Evolutionary conservation across 129 eudicot species (phyloP).

Genomic region (Gnaphalium uliginosum): DNA sequence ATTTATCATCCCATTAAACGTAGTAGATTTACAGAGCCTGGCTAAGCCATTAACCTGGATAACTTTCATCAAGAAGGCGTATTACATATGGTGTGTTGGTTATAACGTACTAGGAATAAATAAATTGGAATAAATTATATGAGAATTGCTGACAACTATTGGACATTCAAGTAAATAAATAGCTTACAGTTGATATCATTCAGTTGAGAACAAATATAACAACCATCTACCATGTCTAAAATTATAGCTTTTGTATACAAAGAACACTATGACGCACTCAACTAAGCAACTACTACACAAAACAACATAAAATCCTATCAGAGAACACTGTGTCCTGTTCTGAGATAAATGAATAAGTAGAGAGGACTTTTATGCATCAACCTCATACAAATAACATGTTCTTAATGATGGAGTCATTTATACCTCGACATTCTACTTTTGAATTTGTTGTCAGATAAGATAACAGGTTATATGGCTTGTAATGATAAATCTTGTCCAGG

Average conservation of each 20-base stretch:
- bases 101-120: background rate
- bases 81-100: background rate
- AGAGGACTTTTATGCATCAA: no score
- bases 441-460: no score
- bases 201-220: background rate
- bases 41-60: slow-evolving; percentile 6
- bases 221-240: background rate
- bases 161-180: slow-evolving; percentile 8
- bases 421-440: no score
- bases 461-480: no score
- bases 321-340: background rate
- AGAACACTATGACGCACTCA: background rate
- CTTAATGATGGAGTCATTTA: no score
- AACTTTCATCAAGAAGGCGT: background rate
- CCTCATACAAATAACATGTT: no score
- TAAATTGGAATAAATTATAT: background rate
- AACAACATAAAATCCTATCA: background rate
- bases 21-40: slow-evolving; percentile 3
- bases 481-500: no score
- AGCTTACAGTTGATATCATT: background rate
- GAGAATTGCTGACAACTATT: background rate
- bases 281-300: background rate
- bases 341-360: no score
- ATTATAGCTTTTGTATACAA: background rate
- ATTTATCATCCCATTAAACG: background rate